Conservation (phyloP, 1,139 yeast species). For the Blastobotrys illinoisensis region DNA sequence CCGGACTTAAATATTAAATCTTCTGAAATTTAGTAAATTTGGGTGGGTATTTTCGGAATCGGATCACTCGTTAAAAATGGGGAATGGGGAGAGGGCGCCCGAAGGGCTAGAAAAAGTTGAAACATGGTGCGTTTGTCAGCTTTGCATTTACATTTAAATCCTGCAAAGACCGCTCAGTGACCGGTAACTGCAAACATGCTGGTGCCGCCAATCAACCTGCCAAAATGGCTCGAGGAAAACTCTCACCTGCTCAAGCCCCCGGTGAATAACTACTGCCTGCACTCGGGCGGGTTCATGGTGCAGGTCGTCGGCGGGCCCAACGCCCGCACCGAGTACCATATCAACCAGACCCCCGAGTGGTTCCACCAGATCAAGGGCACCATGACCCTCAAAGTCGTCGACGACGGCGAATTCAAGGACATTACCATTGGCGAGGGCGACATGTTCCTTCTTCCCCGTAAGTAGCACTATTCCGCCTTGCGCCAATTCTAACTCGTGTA, state of each 20-base stretch:
- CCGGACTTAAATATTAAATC: too few relatives aligned
- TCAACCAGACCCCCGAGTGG: slow-evolving; percentile 92
- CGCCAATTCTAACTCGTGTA: slow-evolving; percentile 5
- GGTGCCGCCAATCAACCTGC: slow-evolving; percentile 64
- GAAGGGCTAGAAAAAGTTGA: not conserved
- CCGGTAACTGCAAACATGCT: slow-evolving; percentile 40
- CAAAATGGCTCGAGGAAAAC: slow-evolving; percentile 77
- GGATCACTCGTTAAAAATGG: not conserved
- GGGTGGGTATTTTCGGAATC: not conserved
- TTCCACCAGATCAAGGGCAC: slow-evolving; percentile 82
- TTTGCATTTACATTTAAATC: not conserved
- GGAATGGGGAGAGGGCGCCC: not conserved
- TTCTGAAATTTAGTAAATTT: too few relatives aligned
- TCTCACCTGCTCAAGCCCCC: slow-evolving; percentile 77
- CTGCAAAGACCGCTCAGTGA: not conserved
- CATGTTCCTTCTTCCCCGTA: slow-evolving; percentile 67
- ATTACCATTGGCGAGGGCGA: slow-evolving; percentile 79
- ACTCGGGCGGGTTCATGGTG: slow-evolving; percentile 86
- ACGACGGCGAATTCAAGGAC: slow-evolving; percentile 71
- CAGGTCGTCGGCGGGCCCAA: slow-evolving; percentile 97
- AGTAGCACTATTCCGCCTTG: slow-evolving; percentile 10
- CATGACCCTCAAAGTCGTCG: slow-evolving; percentile 83
- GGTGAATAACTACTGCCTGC: slow-evolving; percentile 84
- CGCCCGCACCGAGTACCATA: slow-evolving; percentile 87
- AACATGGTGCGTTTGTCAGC: not conserved